These are phyloP conservation scores for Penicillium paradoxum DNA, from an alignment of 495 filamentous ascomycete species.

Conservation along the genomic window DNA sequence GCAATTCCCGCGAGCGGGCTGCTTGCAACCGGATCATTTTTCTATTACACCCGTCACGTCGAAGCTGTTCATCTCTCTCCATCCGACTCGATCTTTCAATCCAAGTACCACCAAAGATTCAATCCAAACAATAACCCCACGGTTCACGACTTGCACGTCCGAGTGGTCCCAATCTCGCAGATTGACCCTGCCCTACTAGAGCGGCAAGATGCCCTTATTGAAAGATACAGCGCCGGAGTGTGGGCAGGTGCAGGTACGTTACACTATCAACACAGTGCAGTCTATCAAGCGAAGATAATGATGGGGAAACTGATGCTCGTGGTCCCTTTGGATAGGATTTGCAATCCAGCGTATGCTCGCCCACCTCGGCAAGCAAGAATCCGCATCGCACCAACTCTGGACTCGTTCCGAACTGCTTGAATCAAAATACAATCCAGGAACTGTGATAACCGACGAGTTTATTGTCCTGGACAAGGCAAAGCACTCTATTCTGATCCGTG, in stretches of 20 bases:
- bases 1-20: background rate
- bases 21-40: background rate
- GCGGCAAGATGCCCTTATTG: conserved; percentile 39
- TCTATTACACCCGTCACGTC: conserved; percentile 8
- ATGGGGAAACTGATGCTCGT: no score
- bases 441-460: conserved; percentile 58
- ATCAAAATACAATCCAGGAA: conserved; percentile 49
- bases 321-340: no score
- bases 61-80: conserved; percentile 32
- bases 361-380: no score
- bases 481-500: conserved; percentile 50
- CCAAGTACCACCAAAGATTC: conserved; percentile 39
- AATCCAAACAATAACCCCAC: conserved; percentile 53
- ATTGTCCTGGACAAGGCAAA: conserved; percentile 54
- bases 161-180: conserved; percentile 48
- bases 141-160: conserved; percentile 50
- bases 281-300: no score
- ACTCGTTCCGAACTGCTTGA: conserved; percentile 38
- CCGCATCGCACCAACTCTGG: no score
- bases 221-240: conserved; percentile 51
- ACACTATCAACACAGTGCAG: no score
- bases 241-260: conserved; percentile 53
- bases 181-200: conserved; percentile 54
- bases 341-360: no score
- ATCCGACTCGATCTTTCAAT: conserved; percentile 52